These are phyloP conservation scores for Pyrenochaeta sp. DNA, from an alignment of 2,329 filamentous ascomycete genomes.

Conservation along the genomic window DNA sequence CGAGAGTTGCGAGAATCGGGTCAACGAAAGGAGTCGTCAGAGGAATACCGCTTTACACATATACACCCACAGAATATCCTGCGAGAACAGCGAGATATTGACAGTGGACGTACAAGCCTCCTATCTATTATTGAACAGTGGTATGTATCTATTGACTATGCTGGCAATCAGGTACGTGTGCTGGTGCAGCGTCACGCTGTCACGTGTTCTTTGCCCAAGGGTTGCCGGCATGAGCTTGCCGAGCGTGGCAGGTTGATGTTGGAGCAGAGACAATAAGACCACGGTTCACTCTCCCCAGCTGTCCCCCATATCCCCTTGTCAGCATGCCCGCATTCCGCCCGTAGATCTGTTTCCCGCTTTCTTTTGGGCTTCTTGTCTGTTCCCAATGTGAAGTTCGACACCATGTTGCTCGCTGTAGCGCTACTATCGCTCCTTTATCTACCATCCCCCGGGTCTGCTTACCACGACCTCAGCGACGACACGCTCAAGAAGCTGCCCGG, in stretches of 20 bases:
- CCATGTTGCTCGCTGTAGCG: constrained; percentile 25
- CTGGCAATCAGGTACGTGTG: not conserved
- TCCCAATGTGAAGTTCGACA: constrained; percentile 21
- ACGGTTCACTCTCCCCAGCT: constrained; percentile 20
- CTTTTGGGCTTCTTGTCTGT: constrained; percentile 6
- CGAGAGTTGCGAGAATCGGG: too few relatives aligned
- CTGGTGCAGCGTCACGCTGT: too few relatives aligned
- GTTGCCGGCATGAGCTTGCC: constrained; percentile 3
- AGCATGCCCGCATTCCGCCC: constrained; percentile 16
- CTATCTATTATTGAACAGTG: too few relatives aligned
- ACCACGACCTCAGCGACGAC: constrained; percentile 73
- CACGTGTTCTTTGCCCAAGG: constrained; percentile 23
- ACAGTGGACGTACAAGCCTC: too few relatives aligned
- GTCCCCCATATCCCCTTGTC: not conserved
- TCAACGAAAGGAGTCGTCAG: too few relatives aligned
- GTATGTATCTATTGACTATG: too few relatives aligned
- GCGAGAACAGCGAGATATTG: too few relatives aligned
- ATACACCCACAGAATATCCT: too few relatives aligned
- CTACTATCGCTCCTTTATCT: constrained; percentile 33
- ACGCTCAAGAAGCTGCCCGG: constrained; percentile 75
- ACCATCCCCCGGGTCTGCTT: constrained; percentile 52
- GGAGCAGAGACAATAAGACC: constrained; percentile 17
- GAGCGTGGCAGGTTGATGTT: not conserved
- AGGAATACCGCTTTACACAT: too few relatives aligned
- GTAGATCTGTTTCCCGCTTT: constrained; percentile 1